Evolutionary conservation across 2,329 filamentous ascomycete species (phyloP), one percentile per base, ranked within the genome.

Genomic region (Saccharata proteae): DNA sequence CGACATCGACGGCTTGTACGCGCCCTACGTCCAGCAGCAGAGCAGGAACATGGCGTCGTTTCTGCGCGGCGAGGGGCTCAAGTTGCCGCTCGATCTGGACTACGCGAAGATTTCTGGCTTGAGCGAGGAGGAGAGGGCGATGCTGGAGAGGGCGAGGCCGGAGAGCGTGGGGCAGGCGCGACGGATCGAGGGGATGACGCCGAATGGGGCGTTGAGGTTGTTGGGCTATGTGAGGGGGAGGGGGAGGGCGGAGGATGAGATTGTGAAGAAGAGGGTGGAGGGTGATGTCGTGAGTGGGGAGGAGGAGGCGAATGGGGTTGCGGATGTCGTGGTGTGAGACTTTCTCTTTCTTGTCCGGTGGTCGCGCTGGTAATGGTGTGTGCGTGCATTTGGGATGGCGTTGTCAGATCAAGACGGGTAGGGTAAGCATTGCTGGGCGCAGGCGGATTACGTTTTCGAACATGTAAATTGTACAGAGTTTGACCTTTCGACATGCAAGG

Each of bases 151-250:
- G 3, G 80, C 83, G 1, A 64, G 73, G 30, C 90, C 90, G 0
- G 83, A 92, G 56, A 92, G 74, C 38, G 65, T 98, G 14, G 88
- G 83, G 0, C 90, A 94, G 67, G 88, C 88, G 18, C 68, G 84
- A 29, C 64, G 90, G 10, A 73, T 94, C 8, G 90, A 98, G 55
- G 88, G 88, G 3, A 67, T 68, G n/a, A 69, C 65, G 37, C 63
- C 65, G 1, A 51, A 55, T 17, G 65, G 64, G 1, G 62, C 63
- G 16, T 40, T 69, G 40, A 47, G 71, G 33, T 49, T 90, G 38
- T 55, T 88, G 35, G 65, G 63, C 15, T 69, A 71, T 49, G 74
- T 84, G n/a, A 63, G 61, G 41, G 59, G 57, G 3, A 51, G 46
- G 18, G 52, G 52, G 36, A 51, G 43, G 34, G 49, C 42, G 26